Evolutionary conservation across 805 yeast genomes (phyloP), one percentile per base, ranked within the genome.

Genomic region (Lachancea lanzarotensis): DNA sequence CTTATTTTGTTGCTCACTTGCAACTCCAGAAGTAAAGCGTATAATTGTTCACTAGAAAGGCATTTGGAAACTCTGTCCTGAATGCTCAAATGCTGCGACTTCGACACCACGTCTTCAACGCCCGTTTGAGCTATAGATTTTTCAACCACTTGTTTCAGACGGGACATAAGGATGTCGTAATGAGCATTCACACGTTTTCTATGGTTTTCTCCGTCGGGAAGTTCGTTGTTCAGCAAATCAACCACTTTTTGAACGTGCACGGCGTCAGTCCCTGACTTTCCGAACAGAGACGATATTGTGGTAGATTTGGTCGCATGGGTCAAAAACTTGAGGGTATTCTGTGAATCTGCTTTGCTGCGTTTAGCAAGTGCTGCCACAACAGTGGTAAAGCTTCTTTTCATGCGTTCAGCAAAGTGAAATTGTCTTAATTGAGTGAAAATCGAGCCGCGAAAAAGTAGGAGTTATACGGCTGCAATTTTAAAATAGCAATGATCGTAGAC

Each of bases 241-340:
- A 60, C 45, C 13, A 63, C 48, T 20, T 54, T 52, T 9, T 62
- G 57, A 9, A 61, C 57, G 45, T 60, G 60, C 15, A 43, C 37
- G 7, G 39, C 40, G 20, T 45, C 53, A 16, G 49, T 45, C 25
- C 51, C 40, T 11, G 43, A 33, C n/a, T 43, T 45, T 17, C 32
- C 43, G 15, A 34, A 42, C 46, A 20, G 40, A 16, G 27, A 35
- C 22, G 11, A 16, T 10, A 19, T 40, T 33, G 27, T 46, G 41
- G 29, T 39, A 44, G 32, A 26, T 26, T 25, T 32, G 31, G 38
- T 15, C 32, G 38, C 18, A 46, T 43, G 38, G 47, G 61, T 48
- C 30, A 61, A 34, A 38, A 54, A 59, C 35, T 52, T 45, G n/a
- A 61, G 43, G 7, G 66, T 59, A 1, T 55, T 50, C 19, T 47